Percentiles rank a stretch among this genome's conserved stretches.
Evolutionary conservation across 1,284 basidiomycete species (phyloP).

Genomic region (Flammula alnicola): DNA sequence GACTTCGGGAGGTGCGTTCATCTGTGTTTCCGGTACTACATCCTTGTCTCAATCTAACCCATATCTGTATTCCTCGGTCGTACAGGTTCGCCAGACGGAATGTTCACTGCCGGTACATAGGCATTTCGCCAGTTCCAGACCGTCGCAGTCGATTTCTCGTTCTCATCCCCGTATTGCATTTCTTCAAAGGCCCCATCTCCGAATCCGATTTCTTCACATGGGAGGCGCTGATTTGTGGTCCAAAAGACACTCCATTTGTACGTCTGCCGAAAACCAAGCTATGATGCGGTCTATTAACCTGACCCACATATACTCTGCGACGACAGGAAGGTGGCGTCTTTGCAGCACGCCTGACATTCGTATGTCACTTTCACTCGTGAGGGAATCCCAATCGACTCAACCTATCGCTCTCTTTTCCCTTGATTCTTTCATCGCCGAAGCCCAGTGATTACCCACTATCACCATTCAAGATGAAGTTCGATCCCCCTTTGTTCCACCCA

Average conservation of each 20-base stretch:
- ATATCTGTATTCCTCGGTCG: background rate
- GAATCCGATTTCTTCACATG: conserved; percentile 98
- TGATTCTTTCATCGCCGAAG: conserved; percentile 41
- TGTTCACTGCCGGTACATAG: conserved; percentile 86
- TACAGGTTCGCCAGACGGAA: conserved; percentile 84
- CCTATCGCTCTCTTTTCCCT: too few species aligned
- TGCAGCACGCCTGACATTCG: conserved; percentile 90
- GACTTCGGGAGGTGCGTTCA: conserved; percentile 53
- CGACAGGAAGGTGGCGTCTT: conserved; percentile 97
- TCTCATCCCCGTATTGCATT: too few species aligned
- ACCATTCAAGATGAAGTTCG: conserved; percentile 98
- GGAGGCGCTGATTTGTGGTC: conserved; percentile 97
- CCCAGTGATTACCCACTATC: conserved; percentile 93
- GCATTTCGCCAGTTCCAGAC: background rate
- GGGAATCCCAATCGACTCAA: too few species aligned
- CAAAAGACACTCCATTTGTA: conserved; percentile 97
- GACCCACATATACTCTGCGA: background rate
- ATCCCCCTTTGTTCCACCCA: conserved; percentile 96
- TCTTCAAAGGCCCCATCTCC: conserved; percentile 80
- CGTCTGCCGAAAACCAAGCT: conserved; percentile 31
- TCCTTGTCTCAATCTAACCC: background rate
- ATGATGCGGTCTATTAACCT: background rate
- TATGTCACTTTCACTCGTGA: too few species aligned
- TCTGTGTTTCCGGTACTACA: too few species aligned
- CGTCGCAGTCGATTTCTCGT: too few species aligned